These are phyloP conservation scores for Cyphellophora europaea DNA, from an alignment of 2,329 filamentous ascomycete species.

Conservation along the genomic window DNA sequence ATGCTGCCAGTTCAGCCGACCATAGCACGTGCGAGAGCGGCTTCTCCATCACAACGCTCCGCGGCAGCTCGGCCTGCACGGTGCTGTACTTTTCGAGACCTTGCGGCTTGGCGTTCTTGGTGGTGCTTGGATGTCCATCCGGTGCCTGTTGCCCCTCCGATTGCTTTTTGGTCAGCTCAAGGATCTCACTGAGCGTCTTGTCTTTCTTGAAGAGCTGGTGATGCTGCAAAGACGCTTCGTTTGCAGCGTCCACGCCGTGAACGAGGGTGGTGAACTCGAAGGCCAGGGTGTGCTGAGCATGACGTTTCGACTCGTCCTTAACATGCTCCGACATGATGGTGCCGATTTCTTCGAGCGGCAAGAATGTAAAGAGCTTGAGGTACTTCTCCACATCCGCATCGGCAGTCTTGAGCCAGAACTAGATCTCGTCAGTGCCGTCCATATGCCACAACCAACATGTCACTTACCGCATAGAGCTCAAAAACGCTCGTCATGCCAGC, in stretches of 20 bases:
- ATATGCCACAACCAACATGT: not conserved
- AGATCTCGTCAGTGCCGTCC: not conserved
- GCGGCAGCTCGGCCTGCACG: conserved; percentile 34
- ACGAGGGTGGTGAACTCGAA: conserved; percentile 71
- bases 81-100: conserved; percentile 22
- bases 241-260: conserved; percentile 59
- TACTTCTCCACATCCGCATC: conserved; percentile 75
- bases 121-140: not conserved
- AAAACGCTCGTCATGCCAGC: conserved; percentile 68
- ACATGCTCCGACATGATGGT: conserved; percentile 59
- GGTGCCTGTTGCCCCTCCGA: not conserved
- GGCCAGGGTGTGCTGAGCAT: conserved; percentile 76
- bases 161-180: too few relatives aligned
- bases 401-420: conserved; percentile 76
- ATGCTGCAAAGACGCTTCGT: conserved; percentile 51
- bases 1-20: conserved; percentile 41
- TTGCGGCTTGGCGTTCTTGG: not conserved
- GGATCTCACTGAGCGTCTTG: conserved; percentile 19
- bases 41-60: conserved; percentile 39
- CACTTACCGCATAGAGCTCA: conserved; percentile 65
- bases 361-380: conserved; percentile 83
- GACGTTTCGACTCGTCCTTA: conserved; percentile 58
- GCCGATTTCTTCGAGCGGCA: conserved; percentile 61
- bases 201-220: conserved; percentile 33
- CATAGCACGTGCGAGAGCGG: conserved; percentile 41